A percentile compares a stretch with the other conserved stretches of the same genome.
These are phyloP conservation scores for Pleurostoma richardsiae DNA, from an alignment of 2,329 filamentous ascomycete genomes.

Conservation along the genomic window DNA sequence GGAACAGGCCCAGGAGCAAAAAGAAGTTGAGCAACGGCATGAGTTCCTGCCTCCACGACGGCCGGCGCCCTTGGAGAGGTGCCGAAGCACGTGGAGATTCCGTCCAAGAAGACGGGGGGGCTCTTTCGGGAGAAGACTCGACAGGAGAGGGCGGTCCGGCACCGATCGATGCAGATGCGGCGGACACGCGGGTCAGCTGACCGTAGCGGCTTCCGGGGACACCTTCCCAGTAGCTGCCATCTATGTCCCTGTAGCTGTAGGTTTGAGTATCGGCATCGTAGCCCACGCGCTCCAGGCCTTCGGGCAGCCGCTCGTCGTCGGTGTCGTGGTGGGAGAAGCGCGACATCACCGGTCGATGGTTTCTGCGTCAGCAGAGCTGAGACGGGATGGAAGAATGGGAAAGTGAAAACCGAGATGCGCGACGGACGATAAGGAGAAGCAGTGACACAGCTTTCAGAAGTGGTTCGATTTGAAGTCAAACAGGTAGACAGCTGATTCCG, in stretches of 20 bases:
- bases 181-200: conserved; percentile 32
- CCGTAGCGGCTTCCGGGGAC: conserved; percentile 40
- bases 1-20: conserved; percentile 43
- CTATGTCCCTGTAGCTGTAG: conserved; percentile 39
- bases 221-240: conserved; percentile 39
- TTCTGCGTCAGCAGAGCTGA: too few relatives aligned
- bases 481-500: too few relatives aligned
- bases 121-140: conserved; percentile 6
- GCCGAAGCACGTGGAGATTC: neutral
- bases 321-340: conserved; percentile 11
- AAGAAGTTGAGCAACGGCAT: conserved; percentile 55
- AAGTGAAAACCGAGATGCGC: too few relatives aligned
- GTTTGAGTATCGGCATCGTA: conserved; percentile 44
- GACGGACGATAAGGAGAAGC: too few relatives aligned
- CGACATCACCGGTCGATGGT: conserved; percentile 5
- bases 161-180: conserved; percentile 13
- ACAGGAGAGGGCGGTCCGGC: conserved; percentile 7
- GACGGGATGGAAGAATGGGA: too few relatives aligned
- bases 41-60: conserved; percentile 46
- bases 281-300: conserved; percentile 41
- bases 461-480: too few relatives aligned
- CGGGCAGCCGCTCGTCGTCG: conserved; percentile 40
- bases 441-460: too few relatives aligned
- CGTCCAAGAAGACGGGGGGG: conserved; percentile 1
- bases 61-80: conserved; percentile 7